Percentiles rank a stretch among this genome's conserved stretches.
Evolutionary conservation across 192 early-diverging fungal genomes (phyloP).

Genomic region (Dissophora ornata): DNA sequence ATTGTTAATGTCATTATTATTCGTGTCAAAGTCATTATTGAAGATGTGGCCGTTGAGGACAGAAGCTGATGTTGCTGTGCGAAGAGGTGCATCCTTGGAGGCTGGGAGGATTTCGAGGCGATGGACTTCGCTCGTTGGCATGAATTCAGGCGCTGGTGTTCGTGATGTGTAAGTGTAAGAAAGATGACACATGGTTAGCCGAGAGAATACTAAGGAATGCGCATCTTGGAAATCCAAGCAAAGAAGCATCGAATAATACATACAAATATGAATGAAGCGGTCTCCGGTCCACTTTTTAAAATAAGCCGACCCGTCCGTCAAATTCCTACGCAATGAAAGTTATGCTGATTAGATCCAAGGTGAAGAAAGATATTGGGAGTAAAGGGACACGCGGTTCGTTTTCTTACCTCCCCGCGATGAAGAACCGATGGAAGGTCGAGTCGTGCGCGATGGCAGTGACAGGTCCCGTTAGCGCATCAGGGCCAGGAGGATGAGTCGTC

Average conservation of each 20-base stretch:
- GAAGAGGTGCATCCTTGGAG: slow-evolving; percentile 13
- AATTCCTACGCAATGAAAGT: slow-evolving; percentile 15
- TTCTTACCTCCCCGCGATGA: slow-evolving; percentile 47
- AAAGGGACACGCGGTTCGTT: too few relatives aligned
- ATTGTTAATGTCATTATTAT: background rate
- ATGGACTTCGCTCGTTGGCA: slow-evolving; percentile 33
- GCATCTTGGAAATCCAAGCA: too few relatives aligned
- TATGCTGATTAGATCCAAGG: too few relatives aligned
- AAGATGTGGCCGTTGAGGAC: background rate
- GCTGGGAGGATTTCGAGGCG: slow-evolving; percentile 35
- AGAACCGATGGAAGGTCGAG: slow-evolving; percentile 33
- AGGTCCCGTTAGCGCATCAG: slow-evolving; percentile 63
- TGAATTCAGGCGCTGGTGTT: slow-evolving; percentile 31
- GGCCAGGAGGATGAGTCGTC: slow-evolving; percentile 13
- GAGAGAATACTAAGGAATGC: too few relatives aligned
- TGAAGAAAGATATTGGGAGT: background rate
- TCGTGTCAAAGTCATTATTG: slow-evolving; percentile 4
- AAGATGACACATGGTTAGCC: too few relatives aligned
- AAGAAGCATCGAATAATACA: too few relatives aligned
- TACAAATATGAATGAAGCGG: slow-evolving; percentile 49
- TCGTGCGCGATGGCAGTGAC: slow-evolving; percentile 58
- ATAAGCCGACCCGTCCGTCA: slow-evolving; percentile 54
- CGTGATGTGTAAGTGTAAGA: too few relatives aligned
- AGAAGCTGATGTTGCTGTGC: background rate
- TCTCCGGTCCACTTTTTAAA: slow-evolving; percentile 65